Conservation (phyloP, 2,329 filamentous ascomycete genomes). For the Penicillium sp. region DNA sequence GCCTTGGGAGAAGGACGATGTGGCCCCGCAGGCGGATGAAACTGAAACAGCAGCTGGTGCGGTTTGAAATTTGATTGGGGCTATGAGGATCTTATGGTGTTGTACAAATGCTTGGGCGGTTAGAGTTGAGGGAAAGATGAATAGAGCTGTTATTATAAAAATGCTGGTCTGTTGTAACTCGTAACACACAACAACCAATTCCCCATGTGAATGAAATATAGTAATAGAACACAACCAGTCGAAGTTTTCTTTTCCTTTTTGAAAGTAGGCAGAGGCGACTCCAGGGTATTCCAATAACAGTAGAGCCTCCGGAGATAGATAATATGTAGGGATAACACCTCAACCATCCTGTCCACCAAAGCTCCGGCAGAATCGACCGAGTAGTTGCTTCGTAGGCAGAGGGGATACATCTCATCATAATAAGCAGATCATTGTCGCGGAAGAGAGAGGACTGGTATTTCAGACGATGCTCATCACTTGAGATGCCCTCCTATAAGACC, state of each 20-base stretch:
- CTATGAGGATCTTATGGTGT: too few relatives aligned
- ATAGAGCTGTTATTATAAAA: constrained; percentile 17
- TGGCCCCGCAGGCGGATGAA: not conserved
- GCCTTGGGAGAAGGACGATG: constrained; percentile 76
- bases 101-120: too few relatives aligned
- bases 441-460: constrained; percentile 3
- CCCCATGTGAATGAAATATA: constrained; percentile 8
- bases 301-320: constrained; percentile 2
- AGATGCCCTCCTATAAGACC: constrained; percentile 1
- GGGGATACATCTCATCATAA: constrained; percentile 26
- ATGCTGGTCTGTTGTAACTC: constrained; percentile 11
- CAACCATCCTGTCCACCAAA: constrained; percentile 22
- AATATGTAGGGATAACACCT: constrained; percentile 14
- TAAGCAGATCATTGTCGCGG: constrained; percentile 20
- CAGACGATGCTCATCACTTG: constrained; percentile 11
- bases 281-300: not conserved
- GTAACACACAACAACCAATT: constrained; percentile 9
- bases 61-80: constrained; percentile 6
- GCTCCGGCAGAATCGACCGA: constrained; percentile 21
- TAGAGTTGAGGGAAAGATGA: constrained; percentile 7
- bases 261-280: constrained; percentile 6
- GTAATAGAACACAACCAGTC: constrained; percentile 5
- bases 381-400: constrained; percentile 20
- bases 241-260: too few relatives aligned
- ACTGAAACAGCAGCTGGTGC: constrained; percentile 7